Evolutionary conservation across 176 grass and related monocot species (phyloP).

Genomic region (Avena eriantha): DNA sequence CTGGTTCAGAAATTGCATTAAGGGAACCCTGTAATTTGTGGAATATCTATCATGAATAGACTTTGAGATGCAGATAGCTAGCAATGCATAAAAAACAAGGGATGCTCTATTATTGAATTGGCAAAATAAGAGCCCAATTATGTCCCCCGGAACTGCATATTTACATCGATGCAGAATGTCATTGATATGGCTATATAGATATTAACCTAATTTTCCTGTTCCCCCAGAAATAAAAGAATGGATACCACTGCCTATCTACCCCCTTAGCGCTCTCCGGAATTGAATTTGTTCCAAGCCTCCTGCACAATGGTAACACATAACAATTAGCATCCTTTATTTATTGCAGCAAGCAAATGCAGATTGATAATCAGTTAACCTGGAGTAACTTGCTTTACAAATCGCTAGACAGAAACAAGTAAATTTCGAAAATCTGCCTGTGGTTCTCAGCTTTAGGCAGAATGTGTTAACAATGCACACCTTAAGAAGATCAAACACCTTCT

Average conservation of each 20-base stretch:
- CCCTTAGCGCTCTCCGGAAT: slow-evolving; percentile 59
- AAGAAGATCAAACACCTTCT: slow-evolving; percentile 99
- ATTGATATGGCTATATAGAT: slow-evolving; percentile 30
- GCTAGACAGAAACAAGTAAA: not conserved
- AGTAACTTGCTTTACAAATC: not conserved
- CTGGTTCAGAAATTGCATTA: not conserved
- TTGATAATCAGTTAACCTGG: not conserved
- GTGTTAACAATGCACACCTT: slow-evolving; percentile 63
- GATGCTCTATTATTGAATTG: slow-evolving; percentile 33
- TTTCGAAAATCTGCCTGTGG: not conserved
- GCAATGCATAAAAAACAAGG: not conserved
- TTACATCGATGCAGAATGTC: slow-evolving; percentile 37
- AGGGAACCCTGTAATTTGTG: not conserved
- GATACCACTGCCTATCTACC: not conserved
- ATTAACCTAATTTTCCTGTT: slow-evolving; percentile 32
- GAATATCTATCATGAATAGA: not conserved
- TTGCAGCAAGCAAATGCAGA: slow-evolving; percentile 16
- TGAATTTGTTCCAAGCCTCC: slow-evolving; percentile 88
- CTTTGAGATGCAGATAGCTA: not conserved
- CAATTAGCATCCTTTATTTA: slow-evolving; percentile 4
- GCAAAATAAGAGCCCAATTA: slow-evolving; percentile 2
- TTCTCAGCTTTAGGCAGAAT: slow-evolving; percentile 22
- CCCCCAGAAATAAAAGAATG: not conserved
- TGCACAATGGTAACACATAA: slow-evolving; percentile 37
- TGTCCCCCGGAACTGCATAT: slow-evolving; percentile 33